Evolutionary conservation across 192 early-diverging fungal species (phyloP).

Genomic region (Geranomyces variabilis): DNA sequence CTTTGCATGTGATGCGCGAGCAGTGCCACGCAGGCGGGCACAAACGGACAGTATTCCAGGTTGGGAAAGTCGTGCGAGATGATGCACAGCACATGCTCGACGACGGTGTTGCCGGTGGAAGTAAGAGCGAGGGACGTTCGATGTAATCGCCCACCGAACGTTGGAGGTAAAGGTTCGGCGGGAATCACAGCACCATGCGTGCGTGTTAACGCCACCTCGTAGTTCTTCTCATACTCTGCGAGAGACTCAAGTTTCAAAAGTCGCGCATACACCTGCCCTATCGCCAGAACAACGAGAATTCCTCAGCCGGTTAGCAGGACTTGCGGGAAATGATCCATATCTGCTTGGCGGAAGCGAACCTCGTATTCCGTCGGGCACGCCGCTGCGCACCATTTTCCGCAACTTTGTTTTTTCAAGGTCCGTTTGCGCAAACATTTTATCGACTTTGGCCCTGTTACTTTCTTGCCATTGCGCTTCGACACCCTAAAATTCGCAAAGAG

Average conservation of each 20-base stretch:
- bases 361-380: constrained; percentile 45
- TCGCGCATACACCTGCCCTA: constrained; percentile 45
- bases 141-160: constrained; percentile 46
- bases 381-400: constrained; percentile 41
- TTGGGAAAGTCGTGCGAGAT: constrained; percentile 50
- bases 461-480: neutral
- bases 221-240: constrained; percentile 50
- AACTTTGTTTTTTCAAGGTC: constrained; percentile 43
- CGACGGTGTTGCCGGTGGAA: constrained; percentile 19
- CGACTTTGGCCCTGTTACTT: constrained; percentile 22
- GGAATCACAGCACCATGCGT: constrained; percentile 43
- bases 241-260: constrained; percentile 44
- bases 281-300: neutral
- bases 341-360: constrained; percentile 22
- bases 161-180: constrained; percentile 41
- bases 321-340: neutral
- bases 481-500: neutral
- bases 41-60: constrained; percentile 50
- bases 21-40: constrained; percentile 38
- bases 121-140: constrained; percentile 29
- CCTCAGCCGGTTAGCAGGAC: neutral
- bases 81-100: constrained; percentile 48
- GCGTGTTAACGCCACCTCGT: constrained; percentile 39
- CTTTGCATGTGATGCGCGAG: constrained; percentile 45
- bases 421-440: constrained; percentile 18